These are phyloP conservation scores for Skeletonema potamos DNA, from an alignment of 108 stramenopile genomes.

Conservation along the genomic window DNA sequence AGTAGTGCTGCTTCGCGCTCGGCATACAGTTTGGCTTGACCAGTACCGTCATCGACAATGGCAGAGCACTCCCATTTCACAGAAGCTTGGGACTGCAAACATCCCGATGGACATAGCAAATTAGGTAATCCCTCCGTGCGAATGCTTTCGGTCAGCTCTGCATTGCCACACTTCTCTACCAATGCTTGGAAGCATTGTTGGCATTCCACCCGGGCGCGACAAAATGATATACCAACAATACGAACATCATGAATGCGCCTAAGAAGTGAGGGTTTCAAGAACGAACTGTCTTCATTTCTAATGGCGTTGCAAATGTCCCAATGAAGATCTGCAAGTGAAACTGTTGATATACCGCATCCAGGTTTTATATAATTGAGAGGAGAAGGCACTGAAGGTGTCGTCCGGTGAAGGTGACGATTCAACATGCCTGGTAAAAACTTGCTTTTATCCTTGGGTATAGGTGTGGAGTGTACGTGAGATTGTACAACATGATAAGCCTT, in stretches of 20 bases:
- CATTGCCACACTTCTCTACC: not conserved
- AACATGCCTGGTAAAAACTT: slow-evolving; percentile 63
- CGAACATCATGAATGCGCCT: slow-evolving; percentile 46
- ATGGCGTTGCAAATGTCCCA: slow-evolving; percentile 52
- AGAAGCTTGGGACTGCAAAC: slow-evolving; percentile 29
- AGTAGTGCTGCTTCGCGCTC: slow-evolving; percentile 77
- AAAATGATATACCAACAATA: slow-evolving; percentile 65
- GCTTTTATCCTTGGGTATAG: not conserved
- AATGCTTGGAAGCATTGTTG: slow-evolving; percentile 54
- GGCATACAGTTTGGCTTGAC: slow-evolving; percentile 81
- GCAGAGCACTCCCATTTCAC: slow-evolving; percentile 88
- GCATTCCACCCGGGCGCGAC: slow-evolving; percentile 69
- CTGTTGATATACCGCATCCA: slow-evolving; percentile 25
- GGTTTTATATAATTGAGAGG: slow-evolving; percentile 21
- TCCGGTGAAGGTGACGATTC: slow-evolving; percentile 37
- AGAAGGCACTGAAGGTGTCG: not conserved
- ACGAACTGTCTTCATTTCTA: slow-evolving; percentile 11
- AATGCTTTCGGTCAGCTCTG: not conserved
- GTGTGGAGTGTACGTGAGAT: not conserved
- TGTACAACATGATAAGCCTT: slow-evolving; percentile 14
- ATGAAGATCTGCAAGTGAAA: slow-evolving; percentile 53
- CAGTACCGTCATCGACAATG: slow-evolving; percentile 81
- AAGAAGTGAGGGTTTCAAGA: slow-evolving; percentile 68
- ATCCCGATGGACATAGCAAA: slow-evolving; percentile 44
- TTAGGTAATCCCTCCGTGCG: not conserved